phyloP scores from a whole-genome alignment of 1,284 basidiomycete genomes.

The Cutaneotrichosporon mucoides region DNA sequence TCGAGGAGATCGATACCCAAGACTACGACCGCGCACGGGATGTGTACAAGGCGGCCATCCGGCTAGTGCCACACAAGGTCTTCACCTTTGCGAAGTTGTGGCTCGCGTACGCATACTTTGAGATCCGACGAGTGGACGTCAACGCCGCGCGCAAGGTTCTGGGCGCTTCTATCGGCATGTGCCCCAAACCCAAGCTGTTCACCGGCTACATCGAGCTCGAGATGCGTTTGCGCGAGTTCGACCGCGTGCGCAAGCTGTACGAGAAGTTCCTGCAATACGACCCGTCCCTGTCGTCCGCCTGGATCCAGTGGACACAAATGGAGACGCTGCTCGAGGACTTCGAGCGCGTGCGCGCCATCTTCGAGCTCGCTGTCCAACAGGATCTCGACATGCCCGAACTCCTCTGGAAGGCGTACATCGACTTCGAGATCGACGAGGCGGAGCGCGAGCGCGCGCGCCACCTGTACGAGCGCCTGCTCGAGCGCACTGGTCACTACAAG shows the following conservation, averaged over 20 bases:
- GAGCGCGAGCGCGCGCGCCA: conserved; percentile 77
- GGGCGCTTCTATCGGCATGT: conserved; percentile 89
- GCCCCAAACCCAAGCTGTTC: conserved; percentile 89
- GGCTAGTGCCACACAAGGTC: conserved; percentile 86
- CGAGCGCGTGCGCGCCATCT: conserved; percentile 87
- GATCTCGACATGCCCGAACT: conserved; percentile 97
- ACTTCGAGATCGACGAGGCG: conserved; percentile 79
- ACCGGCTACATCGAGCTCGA: conserved; percentile 92
- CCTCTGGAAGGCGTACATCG: conserved; percentile 93
- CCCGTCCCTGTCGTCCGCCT: conserved; percentile 80
- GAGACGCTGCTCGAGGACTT: conserved; percentile 90
- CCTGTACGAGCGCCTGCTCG: conserved; percentile 86
- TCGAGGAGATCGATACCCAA: conserved; percentile 94
- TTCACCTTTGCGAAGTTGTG: conserved; percentile 98
- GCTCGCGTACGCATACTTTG: conserved; percentile 87
- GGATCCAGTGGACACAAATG: conserved; percentile 96
- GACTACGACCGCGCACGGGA: conserved; percentile 81
- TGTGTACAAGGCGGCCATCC: conserved; percentile 85
- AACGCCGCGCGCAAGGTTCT: conserved; percentile 82
- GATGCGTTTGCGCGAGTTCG: conserved; percentile 72
- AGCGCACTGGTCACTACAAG: conserved; percentile 90
- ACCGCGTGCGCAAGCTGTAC: conserved; percentile 85
- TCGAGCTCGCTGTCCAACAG: conserved; percentile 91
- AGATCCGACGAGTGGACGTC: conserved; percentile 79
- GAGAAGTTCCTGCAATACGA: conserved; percentile 88